Conservation (phyloP, 2,329 filamentous ascomycete genomes). For the Ophiostoma sp. region DNA sequence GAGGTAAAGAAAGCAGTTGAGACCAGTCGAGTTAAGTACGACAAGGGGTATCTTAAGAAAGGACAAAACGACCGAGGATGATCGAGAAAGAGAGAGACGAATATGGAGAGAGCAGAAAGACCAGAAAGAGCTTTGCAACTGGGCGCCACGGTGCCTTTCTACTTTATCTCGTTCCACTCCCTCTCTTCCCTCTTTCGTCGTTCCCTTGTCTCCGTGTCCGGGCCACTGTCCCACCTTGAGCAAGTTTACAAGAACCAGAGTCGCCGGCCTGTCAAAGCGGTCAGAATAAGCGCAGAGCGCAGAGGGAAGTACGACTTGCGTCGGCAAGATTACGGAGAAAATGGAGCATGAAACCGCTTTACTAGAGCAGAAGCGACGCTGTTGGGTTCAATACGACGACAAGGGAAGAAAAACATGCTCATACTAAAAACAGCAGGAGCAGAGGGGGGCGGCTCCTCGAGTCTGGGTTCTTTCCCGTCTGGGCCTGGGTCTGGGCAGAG, state of each 20-base stretch:
- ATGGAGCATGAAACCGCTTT: conserved; percentile 5
- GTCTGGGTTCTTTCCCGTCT: conserved; percentile 13
- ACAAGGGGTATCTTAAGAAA: too few species aligned
- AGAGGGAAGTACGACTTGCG: neutral
- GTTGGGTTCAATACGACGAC: conserved; percentile 9
- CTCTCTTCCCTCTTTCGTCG: neutral
- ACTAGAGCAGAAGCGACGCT: neutral
- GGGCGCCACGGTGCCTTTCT: neutral
- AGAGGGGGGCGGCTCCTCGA: neutral
- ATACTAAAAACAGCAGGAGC: conserved; percentile 2
- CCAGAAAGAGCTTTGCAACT: neutral
- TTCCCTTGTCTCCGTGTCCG: neutral
- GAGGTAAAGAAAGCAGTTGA: too few species aligned
- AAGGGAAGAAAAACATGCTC: conserved; percentile 9
- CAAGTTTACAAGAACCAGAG: conserved; percentile 4
- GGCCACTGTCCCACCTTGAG: conserved; percentile 10
- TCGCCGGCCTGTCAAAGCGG: conserved; percentile 9
- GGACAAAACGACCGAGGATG: too few species aligned
- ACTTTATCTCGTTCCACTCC: too few species aligned
- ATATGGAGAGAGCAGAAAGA: neutral
- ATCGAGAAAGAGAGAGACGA: too few species aligned
- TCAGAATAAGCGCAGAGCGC: neutral
- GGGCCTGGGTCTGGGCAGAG: neutral
- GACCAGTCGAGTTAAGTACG: too few species aligned
- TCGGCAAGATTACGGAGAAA: neutral